Base-by-base conservation (phyloP, 163 green algal species). In the Trebouxiophyceae sp. region DNA sequence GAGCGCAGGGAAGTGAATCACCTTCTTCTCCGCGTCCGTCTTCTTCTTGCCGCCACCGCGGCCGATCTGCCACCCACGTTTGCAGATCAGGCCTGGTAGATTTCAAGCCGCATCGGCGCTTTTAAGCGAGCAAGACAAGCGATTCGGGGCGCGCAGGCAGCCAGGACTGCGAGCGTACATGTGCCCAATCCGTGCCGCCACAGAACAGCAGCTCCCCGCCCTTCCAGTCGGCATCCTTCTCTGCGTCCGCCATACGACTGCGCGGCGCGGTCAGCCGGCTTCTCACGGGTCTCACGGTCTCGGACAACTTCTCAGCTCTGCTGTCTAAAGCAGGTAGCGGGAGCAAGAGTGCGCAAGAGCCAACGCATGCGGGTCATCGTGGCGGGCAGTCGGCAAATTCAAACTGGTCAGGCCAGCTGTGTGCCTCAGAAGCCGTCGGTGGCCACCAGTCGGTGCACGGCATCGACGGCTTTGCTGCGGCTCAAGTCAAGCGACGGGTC, bases 401-500 rank as follows among this genome's bases (percentile, higher is more conserved):
- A n/a, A n/a, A n/a, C n/a, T n/a, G n/a, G n/a, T n/a, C n/a, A n/a
- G n/a, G n/a, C n/a, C n/a, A n/a, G n/a, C n/a, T n/a, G n/a, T n/a
- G n/a, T n/a, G n/a, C n/a, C n/a, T n/a, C n/a, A 91, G 56, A 89
- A 86, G 31, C 86, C 86, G 54, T 92, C 84, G 1, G 54, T 83
- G 12, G 70, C 67, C 27, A 93, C 75, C 47, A 93, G 74, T 45
- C 78, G 63, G 62, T 86, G 78, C 62, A 90, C 58, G 1, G 80
- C 78, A 5, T 67, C 54, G 29, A 86, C 73, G 23, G 83, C 69
- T 22, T 33, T 31, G 60, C 61, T 78, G 30, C 45, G 12, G 0
- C n/a, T 45, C 33, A 91, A 31, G 46, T 87, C 73, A 26, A 86
- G 56, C 2, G 57, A 54, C 2, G 85, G 81, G 46, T 88, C 65